These are phyloP conservation scores for Hypoxylon sp. DNA, from an alignment of 2,329 filamentous ascomycete species.

Conservation along the genomic window DNA sequence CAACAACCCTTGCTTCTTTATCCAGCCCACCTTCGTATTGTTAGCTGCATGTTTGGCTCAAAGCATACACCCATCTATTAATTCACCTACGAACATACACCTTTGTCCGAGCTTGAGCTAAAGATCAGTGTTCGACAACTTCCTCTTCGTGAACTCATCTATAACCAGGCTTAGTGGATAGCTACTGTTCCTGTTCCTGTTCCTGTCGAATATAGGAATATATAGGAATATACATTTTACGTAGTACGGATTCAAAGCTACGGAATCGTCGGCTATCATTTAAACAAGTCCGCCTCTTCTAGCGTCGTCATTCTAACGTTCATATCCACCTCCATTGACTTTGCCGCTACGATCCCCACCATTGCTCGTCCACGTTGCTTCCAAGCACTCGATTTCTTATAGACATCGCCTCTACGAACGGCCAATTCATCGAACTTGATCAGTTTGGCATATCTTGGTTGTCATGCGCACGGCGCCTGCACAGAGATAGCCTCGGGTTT, in stretches of 20 bases:
- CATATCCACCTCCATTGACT: constrained; percentile 5
- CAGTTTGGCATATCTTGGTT: constrained; percentile 13
- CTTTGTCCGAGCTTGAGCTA: constrained; percentile 15
- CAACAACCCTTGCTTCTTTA: constrained; percentile 4
- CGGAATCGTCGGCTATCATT: constrained; percentile 2
- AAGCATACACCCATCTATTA: constrained; percentile 5
- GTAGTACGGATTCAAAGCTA: too few species aligned
- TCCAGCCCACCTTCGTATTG: constrained; percentile 5
- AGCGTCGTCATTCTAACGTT: constrained; percentile 8
- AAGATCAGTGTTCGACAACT: too few species aligned
- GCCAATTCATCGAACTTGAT: too few species aligned
- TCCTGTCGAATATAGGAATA: not conserved
- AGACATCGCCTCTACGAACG: not conserved
- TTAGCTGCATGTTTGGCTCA: constrained; percentile 3
- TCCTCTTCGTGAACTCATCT: constrained; percentile 8
- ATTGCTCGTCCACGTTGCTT: constrained; percentile 9
- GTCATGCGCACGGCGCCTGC: constrained; percentile 29
- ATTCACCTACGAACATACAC: constrained; percentile 1
- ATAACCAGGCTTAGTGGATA: too few species aligned
- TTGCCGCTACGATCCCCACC: too few species aligned
- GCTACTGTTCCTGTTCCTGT: too few species aligned
- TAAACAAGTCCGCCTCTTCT: constrained; percentile 4
- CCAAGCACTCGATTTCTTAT: constrained; percentile 6
- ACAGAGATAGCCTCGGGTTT: constrained; percentile 27
- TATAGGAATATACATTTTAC: too few species aligned